Evolutionary conservation across 2,329 filamentous ascomycete genomes (phyloP).

Genomic region (Cephalotrichum gorgonifer): DNA sequence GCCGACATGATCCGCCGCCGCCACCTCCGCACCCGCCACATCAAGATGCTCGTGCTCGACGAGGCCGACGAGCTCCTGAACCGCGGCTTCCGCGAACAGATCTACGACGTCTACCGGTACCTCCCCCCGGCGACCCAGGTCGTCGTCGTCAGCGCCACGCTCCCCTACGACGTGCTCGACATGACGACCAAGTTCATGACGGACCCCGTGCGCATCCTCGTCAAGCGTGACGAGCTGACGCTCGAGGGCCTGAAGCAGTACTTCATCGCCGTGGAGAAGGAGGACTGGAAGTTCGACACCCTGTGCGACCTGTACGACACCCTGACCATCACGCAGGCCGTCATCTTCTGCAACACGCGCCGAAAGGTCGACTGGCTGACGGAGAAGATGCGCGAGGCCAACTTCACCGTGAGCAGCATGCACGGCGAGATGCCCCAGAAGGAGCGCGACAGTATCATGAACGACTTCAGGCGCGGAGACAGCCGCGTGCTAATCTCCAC

Average conservation of each 20-base stretch:
- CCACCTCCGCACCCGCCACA: constrained; percentile 46
- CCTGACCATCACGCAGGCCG: constrained; percentile 94
- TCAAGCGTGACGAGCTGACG: constrained; percentile 97
- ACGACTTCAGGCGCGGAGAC: constrained; percentile 95
- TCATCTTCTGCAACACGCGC: constrained; percentile 99
- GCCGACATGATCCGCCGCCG: constrained; percentile 53
- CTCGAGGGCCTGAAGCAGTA: constrained; percentile 97
- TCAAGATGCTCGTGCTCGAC: constrained; percentile 55
- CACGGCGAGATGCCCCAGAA: constrained; percentile 99
- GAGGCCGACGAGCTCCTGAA: constrained; percentile 63
- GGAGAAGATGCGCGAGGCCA: constrained; percentile 97
- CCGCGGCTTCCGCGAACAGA: constrained; percentile 94
- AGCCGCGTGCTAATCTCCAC: constrained; percentile 94
- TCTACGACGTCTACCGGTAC: constrained; percentile 97
- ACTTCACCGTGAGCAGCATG: constrained; percentile 98
- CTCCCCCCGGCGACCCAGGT: constrained; percentile 94
- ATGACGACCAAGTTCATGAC: constrained; percentile 99
- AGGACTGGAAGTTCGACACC: constrained; percentile 99
- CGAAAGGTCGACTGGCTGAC: constrained; percentile 99
- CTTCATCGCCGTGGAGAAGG: constrained; percentile 98
- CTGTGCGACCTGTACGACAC: constrained; percentile 98
- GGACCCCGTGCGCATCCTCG: constrained; percentile 87
- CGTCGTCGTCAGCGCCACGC: constrained; percentile 92
- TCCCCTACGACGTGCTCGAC: constrained; percentile 95
- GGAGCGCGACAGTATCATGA: constrained; percentile 97